Percentiles rank a stretch among this genome's conserved stretches.
These are phyloP conservation scores for Candida sanyaensis DNA, from an alignment of 1,139 yeast genomes.

Conservation along the genomic window DNA sequence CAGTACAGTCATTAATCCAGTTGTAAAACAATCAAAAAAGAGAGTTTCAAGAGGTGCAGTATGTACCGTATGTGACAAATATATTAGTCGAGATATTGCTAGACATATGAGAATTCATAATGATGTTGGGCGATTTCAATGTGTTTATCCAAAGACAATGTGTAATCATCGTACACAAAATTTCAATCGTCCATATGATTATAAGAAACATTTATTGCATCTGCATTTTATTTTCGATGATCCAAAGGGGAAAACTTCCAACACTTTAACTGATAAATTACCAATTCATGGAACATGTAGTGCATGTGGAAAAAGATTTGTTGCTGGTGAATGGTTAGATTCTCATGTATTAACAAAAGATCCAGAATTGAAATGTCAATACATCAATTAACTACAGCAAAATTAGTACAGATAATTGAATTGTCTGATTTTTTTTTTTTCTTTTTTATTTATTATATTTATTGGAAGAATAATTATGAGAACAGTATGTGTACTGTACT, in stretches of 20 bases:
- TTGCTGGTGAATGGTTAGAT: slow-evolving; percentile 46
- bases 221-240: slow-evolving; percentile 48
- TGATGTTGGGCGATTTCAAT: slow-evolving; percentile 48
- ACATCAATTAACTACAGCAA: slow-evolving; percentile 9
- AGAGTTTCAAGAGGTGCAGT: slow-evolving; percentile 40
- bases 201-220: slow-evolving; percentile 48
- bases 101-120: slow-evolving; percentile 50
- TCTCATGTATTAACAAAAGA: slow-evolving; percentile 38
- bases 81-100: slow-evolving; percentile 45
- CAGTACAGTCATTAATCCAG: too few species aligned
- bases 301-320: slow-evolving; percentile 37
- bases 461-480: too few species aligned
- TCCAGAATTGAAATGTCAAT: slow-evolving; percentile 22
- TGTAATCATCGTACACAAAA: slow-evolving; percentile 49
- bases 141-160: slow-evolving; percentile 43
- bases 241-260: slow-evolving; percentile 43
- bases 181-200: slow-evolving; percentile 51
- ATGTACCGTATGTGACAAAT: slow-evolving; percentile 44
- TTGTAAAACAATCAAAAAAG: slow-evolving; percentile 20
- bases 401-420: too few species aligned
- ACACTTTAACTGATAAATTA: slow-evolving; percentile 45
- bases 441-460: neutral
- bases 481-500: too few species aligned
- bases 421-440: neutral
- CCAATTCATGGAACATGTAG: slow-evolving; percentile 41